Base-by-base conservation (phyloP, 352 stramenopile species). In the Phytophthora ramorum region DNA sequence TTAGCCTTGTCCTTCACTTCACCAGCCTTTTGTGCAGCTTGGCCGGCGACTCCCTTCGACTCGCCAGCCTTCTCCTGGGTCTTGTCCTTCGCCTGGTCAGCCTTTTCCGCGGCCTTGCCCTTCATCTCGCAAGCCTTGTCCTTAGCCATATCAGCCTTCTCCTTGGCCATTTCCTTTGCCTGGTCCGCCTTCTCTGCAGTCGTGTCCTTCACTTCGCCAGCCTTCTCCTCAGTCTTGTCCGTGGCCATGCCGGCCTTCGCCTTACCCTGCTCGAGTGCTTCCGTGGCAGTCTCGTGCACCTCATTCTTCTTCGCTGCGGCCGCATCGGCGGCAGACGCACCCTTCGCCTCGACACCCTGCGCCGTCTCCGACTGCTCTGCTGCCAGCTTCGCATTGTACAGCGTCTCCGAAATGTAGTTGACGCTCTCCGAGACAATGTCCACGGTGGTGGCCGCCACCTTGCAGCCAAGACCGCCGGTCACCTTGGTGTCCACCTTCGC, bases 391-490 rank as follows among this genome's bases (percentile, higher is more conserved):
- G 81, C 79, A 9, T 90, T 83, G 7, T 85, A 60, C 34, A 92
- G 64, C 40, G 78, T 85, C 51, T 90, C 78, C 19, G 77, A 81
- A 19, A 90, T 75, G 63, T 93, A 93, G 30, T 76, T 86, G 19
- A 91, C 72, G 26, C 76, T 84, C 52, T 90, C 80, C 7, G 73
- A 68, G 14, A 89, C 78, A 37, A 91, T 88, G 17, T 83, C 81
- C n/a, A 83, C 75, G 28, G 79, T 78, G 17, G 79, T 87, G 38
- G 75, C 51, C 40, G 87, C 72, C 37, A 87, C 41, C n/a, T 73
- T 80, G 26, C 76, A 71, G 16, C 70, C 85, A 34, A 93, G 59
- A 1, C 85, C 85, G 22, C 84, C 81, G 0, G 81, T 91, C 34
- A 92, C 71, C 63, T 89, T 90, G 30, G 55, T 47, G 51, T 93